Base-by-base conservation (phyloP, 768 basidiomycete genomes). In the Mycena crocata region DNA sequence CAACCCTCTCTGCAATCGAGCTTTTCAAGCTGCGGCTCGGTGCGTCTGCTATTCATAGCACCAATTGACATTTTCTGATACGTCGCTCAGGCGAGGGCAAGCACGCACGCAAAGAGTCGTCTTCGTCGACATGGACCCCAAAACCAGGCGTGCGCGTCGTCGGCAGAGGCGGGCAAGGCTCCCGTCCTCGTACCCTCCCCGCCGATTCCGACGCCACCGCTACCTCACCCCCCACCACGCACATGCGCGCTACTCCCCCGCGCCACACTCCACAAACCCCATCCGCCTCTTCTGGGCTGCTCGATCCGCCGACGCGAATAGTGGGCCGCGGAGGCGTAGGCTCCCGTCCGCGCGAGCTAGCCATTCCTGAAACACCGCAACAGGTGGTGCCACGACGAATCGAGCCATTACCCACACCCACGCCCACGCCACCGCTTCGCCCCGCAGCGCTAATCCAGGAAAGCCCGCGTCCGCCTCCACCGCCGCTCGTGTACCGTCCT, bases 81-180 rank as follows among this genome's bases (percentile, higher is more conserved):
- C 30, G 3, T 49, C 3, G n/a, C 15, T 19, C 6, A 21, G 17
- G 17, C 51, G 61, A 45, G 2, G 34, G 44, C 2, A 49, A 30
- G 24, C 63, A 59, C 15, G 5, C 39, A 28, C 57, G 57, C 10
- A 66, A 35, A 8, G 34, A 28, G 21, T 58, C 64, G 26, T 5
- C 40, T 2, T 32, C 48, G 0, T 37, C 28, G 35, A 13, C 23
- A 5, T 23, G 34, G 15, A 10, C 32, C 30, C 37, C 51, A 5
- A 35, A 44, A 14, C 28, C 35, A 9, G 28, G 24, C 15, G 57
- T 68, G 23, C 67, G 67, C 10, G 67, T 68, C 19, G 61, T 58
- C 12, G 67, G 67, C 0, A 51, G 67, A 10, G 67, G 67, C n/a
- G 67, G 67, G 26, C 49, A 55, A n/a, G 67, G 67, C 1, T 68